Base-by-base conservation (phyloP, 768 basidiomycete species). In the Pulveroboletus sp. region DNA sequence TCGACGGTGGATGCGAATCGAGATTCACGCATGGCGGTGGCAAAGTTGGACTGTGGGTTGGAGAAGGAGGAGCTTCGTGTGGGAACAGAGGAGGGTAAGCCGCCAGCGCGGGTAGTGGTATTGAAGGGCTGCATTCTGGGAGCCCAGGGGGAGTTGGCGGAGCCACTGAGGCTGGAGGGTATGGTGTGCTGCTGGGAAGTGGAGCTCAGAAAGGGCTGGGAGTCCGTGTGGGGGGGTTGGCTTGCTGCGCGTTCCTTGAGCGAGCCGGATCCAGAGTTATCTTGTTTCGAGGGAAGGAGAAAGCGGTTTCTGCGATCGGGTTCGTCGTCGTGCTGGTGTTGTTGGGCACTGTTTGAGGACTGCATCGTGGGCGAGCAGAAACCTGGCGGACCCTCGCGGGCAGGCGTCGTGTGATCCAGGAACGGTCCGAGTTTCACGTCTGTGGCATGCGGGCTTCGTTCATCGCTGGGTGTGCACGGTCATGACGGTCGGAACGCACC, bases 1-100 rank as follows among this genome's bases (percentile, higher is more conserved):
- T 90, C 89, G 57, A 86, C 80, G 1, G 86, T 90, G 21, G 85
- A 87, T 6, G 83, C 77, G 66, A 90, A 89, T 30, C 81, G 71
- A 7, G 73, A 69, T 47, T 83, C 85, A 37, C 84, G 81, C 79
- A 87, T 82, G 35, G 78, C 73, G 26, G 83, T 80, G 18, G 77
- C 69, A 62, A 87, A 85, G 41, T 78, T 76, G 54, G 71, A 62
- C 56, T 80, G 80, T 33, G 74, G 69, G 44, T 78, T 73, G 24
- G 83, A 84, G 65, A 85, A 86, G 39, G 85, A 88, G 35, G 84
- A 80, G 57, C 78, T 83, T 47, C 85, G 76, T 55, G 81, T 79
- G 51, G 84, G 81, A 57, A 83, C 71, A 42, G 80, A 77, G 49
- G 78, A 76, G n/a, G 76, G 73, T 18, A 71, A 59, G 11, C 67